phyloP scores from a whole-genome alignment of 768 basidiomycete genomes.

The Strobilomyces confusus region DNA sequence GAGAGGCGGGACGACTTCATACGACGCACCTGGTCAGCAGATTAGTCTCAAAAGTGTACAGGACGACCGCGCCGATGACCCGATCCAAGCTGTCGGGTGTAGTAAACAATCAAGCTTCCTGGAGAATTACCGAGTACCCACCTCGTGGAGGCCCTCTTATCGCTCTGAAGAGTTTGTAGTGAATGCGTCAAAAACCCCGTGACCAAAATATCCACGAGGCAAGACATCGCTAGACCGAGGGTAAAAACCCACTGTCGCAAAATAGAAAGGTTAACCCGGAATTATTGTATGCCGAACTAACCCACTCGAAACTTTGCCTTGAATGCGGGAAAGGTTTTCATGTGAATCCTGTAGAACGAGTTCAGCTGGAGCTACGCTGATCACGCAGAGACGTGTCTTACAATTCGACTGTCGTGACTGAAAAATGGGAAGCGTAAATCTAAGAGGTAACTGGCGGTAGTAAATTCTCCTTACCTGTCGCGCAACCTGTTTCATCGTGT shows the following conservation, averaged over 20 bases:
- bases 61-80: conserved; percentile 43
- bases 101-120: no score
- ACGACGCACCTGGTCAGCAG: conserved; percentile 40
- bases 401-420: conserved; percentile 32
- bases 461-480: conserved; percentile 22
- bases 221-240: conserved; percentile 46
- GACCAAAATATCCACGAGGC: conserved; percentile 47
- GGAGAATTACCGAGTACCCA: conserved; percentile 2
- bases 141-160: conserved; percentile 39
- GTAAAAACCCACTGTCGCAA: conserved; percentile 46
- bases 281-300: not conserved
- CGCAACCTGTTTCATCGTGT: conserved; percentile 30
- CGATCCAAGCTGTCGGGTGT: conserved; percentile 38
- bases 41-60: conserved; percentile 54
- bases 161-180: conserved; percentile 36
- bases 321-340: conserved; percentile 23
- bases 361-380: not conserved
- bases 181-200: conserved; percentile 43
- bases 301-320: conserved; percentile 22
- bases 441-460: not conserved
- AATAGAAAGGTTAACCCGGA: not conserved
- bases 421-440: not conserved
- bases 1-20: not conserved
- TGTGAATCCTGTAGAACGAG: conserved; percentile 20
- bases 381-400: conserved; percentile 6